phyloP scores from a whole-genome alignment of 2,329 filamentous ascomycete genomes.

The Coniochaeta sp. region DNA sequence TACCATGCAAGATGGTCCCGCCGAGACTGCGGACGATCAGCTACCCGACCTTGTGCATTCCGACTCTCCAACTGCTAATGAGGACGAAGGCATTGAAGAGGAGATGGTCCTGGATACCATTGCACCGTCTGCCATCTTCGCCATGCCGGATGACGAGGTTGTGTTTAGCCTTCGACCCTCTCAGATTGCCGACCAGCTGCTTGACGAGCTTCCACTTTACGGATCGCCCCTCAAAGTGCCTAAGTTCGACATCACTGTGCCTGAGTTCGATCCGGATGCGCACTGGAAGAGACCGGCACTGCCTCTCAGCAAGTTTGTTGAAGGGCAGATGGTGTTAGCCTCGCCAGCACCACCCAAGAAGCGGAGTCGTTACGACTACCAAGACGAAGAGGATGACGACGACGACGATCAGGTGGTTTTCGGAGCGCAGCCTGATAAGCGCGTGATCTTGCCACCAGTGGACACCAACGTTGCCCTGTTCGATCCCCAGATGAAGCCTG shows the following conservation, averaged over 20 bases:
- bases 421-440: conserved; percentile 19
- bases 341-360: conserved; percentile 62
- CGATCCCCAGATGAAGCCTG: conserved; percentile 78
- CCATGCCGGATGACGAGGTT: conserved; percentile 73
- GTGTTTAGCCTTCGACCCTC: conserved; percentile 72
- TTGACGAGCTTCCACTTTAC: conserved; percentile 78
- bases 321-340: conserved; percentile 68
- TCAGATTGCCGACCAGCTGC: conserved; percentile 65
- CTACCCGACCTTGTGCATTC: conserved; percentile 64
- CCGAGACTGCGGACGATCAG: conserved; percentile 33
- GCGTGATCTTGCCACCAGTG: conserved; percentile 52
- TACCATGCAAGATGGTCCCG: conserved; percentile 13
- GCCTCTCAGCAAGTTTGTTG: conserved; percentile 80
- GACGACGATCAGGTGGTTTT: conserved; percentile 34
- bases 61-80: conserved; percentile 44
- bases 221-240: conserved; percentile 55
- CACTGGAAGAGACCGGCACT: conserved; percentile 71
- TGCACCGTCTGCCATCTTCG: conserved; percentile 74
- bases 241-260: conserved; percentile 47
- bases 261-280: conserved; percentile 60
- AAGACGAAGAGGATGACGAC: conserved; percentile 60
- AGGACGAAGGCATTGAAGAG: conserved; percentile 26
- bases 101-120: conserved; percentile 34
- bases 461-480: conserved; percentile 80
- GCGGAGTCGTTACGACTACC: conserved; percentile 76